Base-by-base conservation (phyloP, 495 filamentous ascomycete species). In the Aspergillus nidulans region DNA sequence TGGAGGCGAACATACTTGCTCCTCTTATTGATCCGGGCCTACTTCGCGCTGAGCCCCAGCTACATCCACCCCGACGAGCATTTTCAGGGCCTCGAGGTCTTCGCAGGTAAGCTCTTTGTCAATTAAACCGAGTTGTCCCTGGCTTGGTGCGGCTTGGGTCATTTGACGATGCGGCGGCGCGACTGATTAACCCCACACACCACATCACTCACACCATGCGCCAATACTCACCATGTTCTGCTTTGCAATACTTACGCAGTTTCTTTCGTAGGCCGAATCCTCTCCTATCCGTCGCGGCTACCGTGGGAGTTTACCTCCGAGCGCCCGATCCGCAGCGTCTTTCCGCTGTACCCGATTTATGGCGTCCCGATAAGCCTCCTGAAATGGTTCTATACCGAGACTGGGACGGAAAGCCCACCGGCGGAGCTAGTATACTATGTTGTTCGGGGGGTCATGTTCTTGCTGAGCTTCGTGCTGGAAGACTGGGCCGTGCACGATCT, bases 1-100 rank as follows among this genome's bases (percentile, higher is more conserved):
- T 96, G 90, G 92, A 82, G 91, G 77, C 85, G 91, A 74, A 83
- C 85, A 49, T 96, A 96, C 70, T 74, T 97, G 60, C 71, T 95
- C 36, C 77, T 98, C 54, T 70, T 96, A 54, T 71, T 90, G 56
- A 86, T 97, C 60, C 88, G 95, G 64, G 80, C 97, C 56, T 97
- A 95, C 78, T 95, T 97, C 63, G 92, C 94, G 41, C 77, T 96
- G 28, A 91, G 86, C 44, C 89, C 94, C 42, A 97, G 92, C 76
- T 98, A 98, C 70, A 82, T 98, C 26, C 94, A 98, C 70, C 94
- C 94, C 3, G 94, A 98, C 73, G 94, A 98, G 77, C 90, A 97
- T 72, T 98, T 98, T 66, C 94, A 98, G 66, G 94, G 94, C 18
- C 94, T 92, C 9, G 94, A 98, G 75, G 87, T 97, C 49, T 92